phyloP scores from a whole-genome alignment of 306 rosid genomes.

The Dryas octopetala region DNA sequence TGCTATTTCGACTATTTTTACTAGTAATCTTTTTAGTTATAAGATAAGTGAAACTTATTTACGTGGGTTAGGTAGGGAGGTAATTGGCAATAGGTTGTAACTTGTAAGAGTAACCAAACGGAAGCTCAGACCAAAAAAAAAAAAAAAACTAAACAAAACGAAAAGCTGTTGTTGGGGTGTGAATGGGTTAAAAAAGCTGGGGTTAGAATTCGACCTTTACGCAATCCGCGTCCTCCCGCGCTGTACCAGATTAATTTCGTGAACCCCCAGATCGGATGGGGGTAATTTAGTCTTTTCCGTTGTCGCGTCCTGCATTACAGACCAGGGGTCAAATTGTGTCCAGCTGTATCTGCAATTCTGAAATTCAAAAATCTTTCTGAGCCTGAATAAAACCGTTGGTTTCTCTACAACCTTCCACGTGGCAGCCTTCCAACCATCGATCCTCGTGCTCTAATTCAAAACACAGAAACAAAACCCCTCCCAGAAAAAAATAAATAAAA shows the following conservation, averaged over 20 bases:
- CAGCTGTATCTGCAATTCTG: conserved; percentile 20
- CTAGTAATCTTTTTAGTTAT: no score
- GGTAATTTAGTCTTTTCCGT: background rate
- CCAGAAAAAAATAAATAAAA: background rate
- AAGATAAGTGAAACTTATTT: no score
- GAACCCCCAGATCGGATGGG: background rate
- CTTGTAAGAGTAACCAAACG: no score
- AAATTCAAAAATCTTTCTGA: background rate
- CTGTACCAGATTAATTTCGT: background rate
- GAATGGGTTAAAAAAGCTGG: background rate
- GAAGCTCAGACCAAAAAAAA: no score
- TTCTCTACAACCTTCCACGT: background rate
- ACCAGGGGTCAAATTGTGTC: conserved; percentile 5
- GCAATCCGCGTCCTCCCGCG: background rate
- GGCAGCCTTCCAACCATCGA: conserved; percentile 1
- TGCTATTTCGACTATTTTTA: no score
- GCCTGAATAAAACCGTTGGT: background rate
- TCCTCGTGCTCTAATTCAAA: background rate
- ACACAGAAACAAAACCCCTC: background rate
- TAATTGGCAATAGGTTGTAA: no score
- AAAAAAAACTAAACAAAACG: no score
- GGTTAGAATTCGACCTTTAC: background rate
- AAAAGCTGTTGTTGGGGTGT: no score
- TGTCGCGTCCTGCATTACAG: background rate
- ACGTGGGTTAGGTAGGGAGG: no score